A percentile compares a stretch with the other conserved stretches of the same genome.
phyloP scores from a whole-genome alignment of 75 land plant species.

The Sequoiadendron giganteum region DNA sequence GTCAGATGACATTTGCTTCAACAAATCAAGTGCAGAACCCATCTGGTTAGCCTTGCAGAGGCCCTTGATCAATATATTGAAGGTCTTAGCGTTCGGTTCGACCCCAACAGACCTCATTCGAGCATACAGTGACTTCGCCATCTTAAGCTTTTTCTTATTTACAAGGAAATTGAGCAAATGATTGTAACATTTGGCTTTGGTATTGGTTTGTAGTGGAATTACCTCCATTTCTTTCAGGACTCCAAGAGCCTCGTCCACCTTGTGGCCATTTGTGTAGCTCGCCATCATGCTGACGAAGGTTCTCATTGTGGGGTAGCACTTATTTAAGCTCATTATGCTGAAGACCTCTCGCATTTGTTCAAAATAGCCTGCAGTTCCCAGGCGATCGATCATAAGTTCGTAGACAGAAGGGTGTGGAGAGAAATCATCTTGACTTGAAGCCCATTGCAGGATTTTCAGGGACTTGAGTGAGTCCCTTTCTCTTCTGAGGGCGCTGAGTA shows the following conservation, averaged over 20 bases:
- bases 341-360: slow-evolving; percentile 32
- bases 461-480: slow-evolving; percentile 30
- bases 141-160: slow-evolving; percentile 49
- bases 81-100: slow-evolving; percentile 49
- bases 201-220: slow-evolving; percentile 26
- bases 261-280: slow-evolving; percentile 33
- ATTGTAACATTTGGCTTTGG: slow-evolving; percentile 30
- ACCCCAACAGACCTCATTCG: slow-evolving; percentile 34
- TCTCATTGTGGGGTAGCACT: slow-evolving; percentile 20
- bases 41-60: slow-evolving; percentile 56
- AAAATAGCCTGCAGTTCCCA: slow-evolving; percentile 48
- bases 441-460: slow-evolving; percentile 41
- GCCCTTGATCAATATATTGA: slow-evolving; percentile 67
- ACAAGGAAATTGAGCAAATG: slow-evolving; percentile 45
- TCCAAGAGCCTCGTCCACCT: slow-evolving; percentile 40
- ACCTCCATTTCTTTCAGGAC: slow-evolving; percentile 36
- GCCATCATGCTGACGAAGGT: slow-evolving; percentile 40
- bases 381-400: slow-evolving; percentile 43
- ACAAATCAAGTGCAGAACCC: slow-evolving; percentile 45
- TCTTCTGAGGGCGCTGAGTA: slow-evolving; percentile 34
- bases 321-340: slow-evolving; percentile 25
- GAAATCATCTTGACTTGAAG: slow-evolving; percentile 41
- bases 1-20: slow-evolving; percentile 53
- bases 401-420: slow-evolving; percentile 23
- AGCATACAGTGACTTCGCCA: slow-evolving; percentile 43